Conservation (phyloP, 805 yeast species). For the Nakazawaea siamensis region DNA sequence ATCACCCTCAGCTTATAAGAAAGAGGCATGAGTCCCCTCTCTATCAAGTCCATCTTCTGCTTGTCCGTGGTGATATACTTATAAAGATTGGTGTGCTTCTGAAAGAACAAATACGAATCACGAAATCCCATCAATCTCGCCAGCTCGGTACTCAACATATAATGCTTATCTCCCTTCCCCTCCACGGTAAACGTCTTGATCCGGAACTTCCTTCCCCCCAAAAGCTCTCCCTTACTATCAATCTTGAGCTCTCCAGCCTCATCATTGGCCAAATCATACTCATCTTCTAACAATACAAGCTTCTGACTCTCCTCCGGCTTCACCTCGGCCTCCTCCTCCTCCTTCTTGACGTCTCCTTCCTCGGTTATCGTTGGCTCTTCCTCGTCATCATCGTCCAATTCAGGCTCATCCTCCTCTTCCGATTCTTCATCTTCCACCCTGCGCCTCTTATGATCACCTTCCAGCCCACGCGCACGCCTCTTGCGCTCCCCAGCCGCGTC, state of each 20-base stretch:
- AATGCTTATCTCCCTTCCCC: conserved; percentile 63
- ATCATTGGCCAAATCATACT: conserved; percentile 70
- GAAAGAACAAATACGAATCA: conserved; percentile 84
- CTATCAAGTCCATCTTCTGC: conserved; percentile 77
- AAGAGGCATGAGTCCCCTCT: conserved; percentile 74
- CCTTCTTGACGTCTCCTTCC: conserved; percentile 15
- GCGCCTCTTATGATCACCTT: conserved; percentile 22
- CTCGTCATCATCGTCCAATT: conserved; percentile 15
- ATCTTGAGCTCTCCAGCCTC: conserved; percentile 73
- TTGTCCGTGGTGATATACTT: conserved; percentile 67
- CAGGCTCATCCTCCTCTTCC: conserved; percentile 16
- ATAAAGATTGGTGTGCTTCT: conserved; percentile 69
- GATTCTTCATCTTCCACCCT: conserved; percentile 20
- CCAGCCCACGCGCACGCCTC: conserved; percentile 21
- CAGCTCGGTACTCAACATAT: conserved; percentile 92
- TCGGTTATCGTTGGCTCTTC: conserved; percentile 15
- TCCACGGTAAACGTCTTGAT: conserved; percentile 58
- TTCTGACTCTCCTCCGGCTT: conserved; percentile 22
- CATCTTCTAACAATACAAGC: conserved; percentile 60
- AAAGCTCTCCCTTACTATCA: conserved; percentile 54
- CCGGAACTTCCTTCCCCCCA: conserved; percentile 68
- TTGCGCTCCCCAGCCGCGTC: conserved; percentile 12
- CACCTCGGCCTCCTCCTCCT: conserved; percentile 16
- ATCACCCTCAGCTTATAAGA: conserved; percentile 88
- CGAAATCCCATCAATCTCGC: conserved; percentile 92